Percentiles rank a stretch among this genome's conserved stretches.
Conservation (phyloP, 2,329 filamentous ascomycete species). For the Bipolaris victoriae region DNA sequence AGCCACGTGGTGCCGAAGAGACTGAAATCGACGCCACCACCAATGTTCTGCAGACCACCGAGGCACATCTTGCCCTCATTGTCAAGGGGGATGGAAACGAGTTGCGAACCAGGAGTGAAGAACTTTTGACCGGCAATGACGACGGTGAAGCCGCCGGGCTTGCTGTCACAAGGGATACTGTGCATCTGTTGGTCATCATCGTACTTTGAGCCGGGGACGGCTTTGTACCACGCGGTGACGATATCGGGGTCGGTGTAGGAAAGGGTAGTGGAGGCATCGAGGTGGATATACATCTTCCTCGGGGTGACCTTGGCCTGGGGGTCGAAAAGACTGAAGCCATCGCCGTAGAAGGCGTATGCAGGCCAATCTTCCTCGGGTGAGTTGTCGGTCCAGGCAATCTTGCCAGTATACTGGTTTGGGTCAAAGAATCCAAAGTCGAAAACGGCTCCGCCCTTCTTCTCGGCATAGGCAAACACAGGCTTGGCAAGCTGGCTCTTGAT, state of each 20-base stretch:
- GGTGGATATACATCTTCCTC: background rate
- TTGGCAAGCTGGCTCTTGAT: background rate
- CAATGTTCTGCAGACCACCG: background rate
- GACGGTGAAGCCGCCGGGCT: background rate
- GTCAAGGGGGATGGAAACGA: background rate
- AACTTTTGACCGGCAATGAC: background rate
- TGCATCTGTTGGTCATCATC: background rate
- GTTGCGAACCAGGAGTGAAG: background rate
- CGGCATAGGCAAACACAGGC: background rate
- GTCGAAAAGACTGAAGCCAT: background rate
- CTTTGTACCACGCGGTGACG: background rate
- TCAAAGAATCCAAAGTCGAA: slow-evolving; percentile 2
- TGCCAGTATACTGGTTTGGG: background rate
- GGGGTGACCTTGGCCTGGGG: background rate
- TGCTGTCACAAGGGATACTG: background rate
- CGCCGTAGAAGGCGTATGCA: background rate
- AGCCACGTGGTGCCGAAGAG: background rate
- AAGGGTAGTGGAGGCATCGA: background rate
- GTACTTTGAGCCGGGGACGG: background rate
- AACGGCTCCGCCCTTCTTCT: background rate
- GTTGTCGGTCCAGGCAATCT: background rate
- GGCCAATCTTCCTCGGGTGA: background rate
- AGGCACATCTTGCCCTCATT: background rate
- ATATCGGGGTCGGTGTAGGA: background rate
- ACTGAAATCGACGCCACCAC: slow-evolving; percentile 1